A percentile compares a stretch with the other conserved stretches of the same genome.
phyloP scores from a whole-genome alignment of 2,329 filamentous ascomycete species.

The Hymenoscyphus linearis region DNA sequence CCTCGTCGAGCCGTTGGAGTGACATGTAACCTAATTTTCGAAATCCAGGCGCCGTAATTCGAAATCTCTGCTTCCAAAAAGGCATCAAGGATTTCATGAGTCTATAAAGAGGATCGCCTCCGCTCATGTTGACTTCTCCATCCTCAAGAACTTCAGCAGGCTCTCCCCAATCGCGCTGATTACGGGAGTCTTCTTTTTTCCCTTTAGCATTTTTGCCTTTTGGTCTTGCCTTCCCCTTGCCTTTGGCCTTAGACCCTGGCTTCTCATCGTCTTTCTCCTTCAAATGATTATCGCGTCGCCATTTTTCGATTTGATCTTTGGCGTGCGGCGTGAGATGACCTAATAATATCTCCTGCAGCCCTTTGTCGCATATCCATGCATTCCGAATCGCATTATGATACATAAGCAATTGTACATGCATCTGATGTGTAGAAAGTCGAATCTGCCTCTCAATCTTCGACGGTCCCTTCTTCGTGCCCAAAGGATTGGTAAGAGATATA shows the following conservation, averaged over 20 bases:
- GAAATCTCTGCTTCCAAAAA: constrained; percentile 87
- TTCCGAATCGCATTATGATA: constrained; percentile 89
- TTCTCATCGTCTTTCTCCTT: constrained; percentile 37
- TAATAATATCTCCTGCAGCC: constrained; percentile 70
- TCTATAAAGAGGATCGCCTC: constrained; percentile 73
- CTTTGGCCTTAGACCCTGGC: constrained; percentile 25
- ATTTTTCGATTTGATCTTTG: constrained; percentile 64
- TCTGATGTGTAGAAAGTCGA: constrained; percentile 72
- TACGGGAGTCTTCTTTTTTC: constrained; percentile 36
- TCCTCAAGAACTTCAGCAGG: constrained; percentile 65
- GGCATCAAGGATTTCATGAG: constrained; percentile 70
- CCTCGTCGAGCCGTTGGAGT: constrained; percentile 66
- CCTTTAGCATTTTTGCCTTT: constrained; percentile 36
- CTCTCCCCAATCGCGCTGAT: constrained; percentile 64
- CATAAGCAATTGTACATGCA: constrained; percentile 82
- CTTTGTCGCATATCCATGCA: constrained; percentile 71
- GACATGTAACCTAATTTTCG: constrained; percentile 88
- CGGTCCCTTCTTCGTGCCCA: constrained; percentile 72
- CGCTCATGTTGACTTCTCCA: constrained; percentile 69
- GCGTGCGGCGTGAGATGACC: constrained; percentile 62
- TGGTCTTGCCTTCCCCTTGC: constrained; percentile 25
- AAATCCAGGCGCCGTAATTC: constrained; percentile 68
- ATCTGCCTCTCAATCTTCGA: constrained; percentile 79
- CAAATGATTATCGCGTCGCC: constrained; percentile 64
- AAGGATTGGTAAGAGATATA: constrained; percentile 55